A percentile compares a stretch with the other conserved stretches of the same genome.
These are phyloP conservation scores for Neocatenulostroma microsporum DNA, from an alignment of 2,329 filamentous ascomycete genomes.

Conservation along the genomic window DNA sequence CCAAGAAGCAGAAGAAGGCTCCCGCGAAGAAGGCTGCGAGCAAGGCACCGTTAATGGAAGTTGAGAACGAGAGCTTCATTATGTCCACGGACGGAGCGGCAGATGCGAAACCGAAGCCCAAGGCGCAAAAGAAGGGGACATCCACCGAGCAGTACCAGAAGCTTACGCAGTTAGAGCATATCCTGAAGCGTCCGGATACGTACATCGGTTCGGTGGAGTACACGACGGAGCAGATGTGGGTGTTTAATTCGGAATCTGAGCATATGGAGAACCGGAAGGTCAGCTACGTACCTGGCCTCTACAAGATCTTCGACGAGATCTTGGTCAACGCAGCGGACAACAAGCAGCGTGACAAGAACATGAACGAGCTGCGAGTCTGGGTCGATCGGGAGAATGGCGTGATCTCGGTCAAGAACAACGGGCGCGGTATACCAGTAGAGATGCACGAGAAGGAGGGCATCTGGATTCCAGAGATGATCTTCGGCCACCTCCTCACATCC, in stretches of 20 bases:
- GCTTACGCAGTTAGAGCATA: constrained; percentile 89
- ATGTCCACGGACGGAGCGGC: constrained; percentile 53
- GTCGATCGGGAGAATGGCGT: constrained; percentile 73
- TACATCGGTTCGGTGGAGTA: constrained; percentile 93
- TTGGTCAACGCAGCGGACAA: constrained; percentile 98
- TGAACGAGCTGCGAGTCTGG: constrained; percentile 80
- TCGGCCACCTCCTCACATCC: constrained; percentile 88
- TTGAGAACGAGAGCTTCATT: constrained; percentile 55
- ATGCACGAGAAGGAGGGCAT: constrained; percentile 89
- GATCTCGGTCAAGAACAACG: constrained; percentile 94
- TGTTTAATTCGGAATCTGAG: constrained; percentile 76
- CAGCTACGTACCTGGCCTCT: constrained; percentile 83
- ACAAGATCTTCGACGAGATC: constrained; percentile 99
- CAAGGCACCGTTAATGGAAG: constrained; percentile 36
- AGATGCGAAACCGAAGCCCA: constrained; percentile 47
- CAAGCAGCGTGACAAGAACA: constrained; percentile 82
- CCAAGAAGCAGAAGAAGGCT: constrained; percentile 73
- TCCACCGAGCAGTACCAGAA: constrained; percentile 80
- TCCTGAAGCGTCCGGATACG: constrained; percentile 94
- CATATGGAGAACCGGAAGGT: constrained; percentile 83
- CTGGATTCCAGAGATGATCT: constrained; percentile 94
- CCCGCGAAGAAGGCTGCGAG: constrained; percentile 63
- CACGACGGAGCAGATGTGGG: constrained; percentile 87
- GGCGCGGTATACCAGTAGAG: constrained; percentile 87
- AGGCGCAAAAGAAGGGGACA: constrained; percentile 36